Conservation (phyloP, 225 moss, liverwort and hornwort species). For the Antitrichia curtipendula region DNA sequence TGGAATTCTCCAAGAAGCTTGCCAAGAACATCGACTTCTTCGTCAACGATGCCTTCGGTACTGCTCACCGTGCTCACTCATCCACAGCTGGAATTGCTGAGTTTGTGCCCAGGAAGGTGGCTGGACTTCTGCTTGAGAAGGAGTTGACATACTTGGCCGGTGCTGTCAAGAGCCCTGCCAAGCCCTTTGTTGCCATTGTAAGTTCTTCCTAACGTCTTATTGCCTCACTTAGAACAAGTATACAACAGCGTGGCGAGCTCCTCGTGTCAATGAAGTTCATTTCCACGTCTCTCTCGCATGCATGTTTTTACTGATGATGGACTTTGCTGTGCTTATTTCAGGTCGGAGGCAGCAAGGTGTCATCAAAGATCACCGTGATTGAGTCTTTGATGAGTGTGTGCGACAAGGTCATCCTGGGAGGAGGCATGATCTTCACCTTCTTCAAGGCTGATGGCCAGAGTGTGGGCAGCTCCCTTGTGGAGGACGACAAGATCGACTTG, state of each 20-base stretch:
- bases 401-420: slow-evolving; percentile 92
- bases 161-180: slow-evolving; percentile 50
- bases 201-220: not conserved
- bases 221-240: not conserved
- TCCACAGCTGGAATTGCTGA: slow-evolving; percentile 80
- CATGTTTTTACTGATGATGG: not conserved
- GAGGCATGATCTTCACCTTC: slow-evolving; percentile 99
- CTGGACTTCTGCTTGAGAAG: slow-evolving; percentile 80
- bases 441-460: slow-evolving; percentile 67
- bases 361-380: slow-evolving; percentile 89
- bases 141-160: slow-evolving; percentile 79
- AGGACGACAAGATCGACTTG: slow-evolving; percentile 85
- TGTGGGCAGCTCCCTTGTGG: slow-evolving; percentile 79
- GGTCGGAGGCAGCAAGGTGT: slow-evolving; percentile 98
- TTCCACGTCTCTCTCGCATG: not conserved
- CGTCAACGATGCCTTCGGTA: slow-evolving; percentile 95
- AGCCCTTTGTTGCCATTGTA: slow-evolving; percentile 90
- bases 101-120: slow-evolving; percentile 51
- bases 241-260: not conserved
- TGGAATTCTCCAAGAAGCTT: slow-evolving; percentile 66
- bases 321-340: not conserved
- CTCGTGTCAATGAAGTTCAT: not conserved
- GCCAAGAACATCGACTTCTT: slow-evolving; percentile 58
- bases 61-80: slow-evolving; percentile 85
- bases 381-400: slow-evolving; percentile 77